Evolutionary conservation across 179 eudicot genomes (phyloP).

Genomic region (Silene coronaria): DNA sequence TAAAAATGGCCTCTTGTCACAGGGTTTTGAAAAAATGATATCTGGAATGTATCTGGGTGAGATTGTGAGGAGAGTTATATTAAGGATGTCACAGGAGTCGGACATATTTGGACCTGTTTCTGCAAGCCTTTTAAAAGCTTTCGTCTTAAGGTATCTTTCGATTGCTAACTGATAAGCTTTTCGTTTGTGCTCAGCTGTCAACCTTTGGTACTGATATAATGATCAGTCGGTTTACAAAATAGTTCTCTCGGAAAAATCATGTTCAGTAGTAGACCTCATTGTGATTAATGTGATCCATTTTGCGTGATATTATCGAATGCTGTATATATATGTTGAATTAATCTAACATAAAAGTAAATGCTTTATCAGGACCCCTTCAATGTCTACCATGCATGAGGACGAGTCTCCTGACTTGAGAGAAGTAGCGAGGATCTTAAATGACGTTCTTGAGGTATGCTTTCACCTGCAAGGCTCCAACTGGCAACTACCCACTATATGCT

Average conservation of each 20-base stretch:
- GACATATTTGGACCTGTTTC: slow-evolving; percentile 40
- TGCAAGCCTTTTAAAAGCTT: slow-evolving; percentile 26
- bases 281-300: too few species aligned
- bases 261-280: too few species aligned
- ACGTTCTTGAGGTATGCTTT: slow-evolving; percentile 39
- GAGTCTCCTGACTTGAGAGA: slow-evolving; percentile 60
- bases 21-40: slow-evolving; percentile 51
- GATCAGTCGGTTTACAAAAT: too few species aligned
- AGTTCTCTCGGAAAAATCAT: too few species aligned
- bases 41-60: slow-evolving; percentile 52
- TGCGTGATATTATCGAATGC: not conserved
- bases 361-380: slow-evolving; percentile 56
- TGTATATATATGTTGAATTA: not conserved
- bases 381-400: slow-evolving; percentile 84
- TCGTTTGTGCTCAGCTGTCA: too few species aligned
- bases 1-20: slow-evolving; percentile 8
- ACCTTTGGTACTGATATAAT: too few species aligned
- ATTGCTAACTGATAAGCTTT: not conserved
- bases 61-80: slow-evolving; percentile 40
- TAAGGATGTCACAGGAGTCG: slow-evolving; percentile 35
- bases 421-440: slow-evolving; percentile 62
- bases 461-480: not conserved
- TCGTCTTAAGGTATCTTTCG: slow-evolving; percentile 34
- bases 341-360: not conserved
- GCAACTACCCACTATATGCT: not conserved